A percentile compares a stretch with the other conserved stretches of the same genome.
Evolutionary conservation across 768 basidiomycete species (phyloP).

Genomic region (Serendipita sp.): DNA sequence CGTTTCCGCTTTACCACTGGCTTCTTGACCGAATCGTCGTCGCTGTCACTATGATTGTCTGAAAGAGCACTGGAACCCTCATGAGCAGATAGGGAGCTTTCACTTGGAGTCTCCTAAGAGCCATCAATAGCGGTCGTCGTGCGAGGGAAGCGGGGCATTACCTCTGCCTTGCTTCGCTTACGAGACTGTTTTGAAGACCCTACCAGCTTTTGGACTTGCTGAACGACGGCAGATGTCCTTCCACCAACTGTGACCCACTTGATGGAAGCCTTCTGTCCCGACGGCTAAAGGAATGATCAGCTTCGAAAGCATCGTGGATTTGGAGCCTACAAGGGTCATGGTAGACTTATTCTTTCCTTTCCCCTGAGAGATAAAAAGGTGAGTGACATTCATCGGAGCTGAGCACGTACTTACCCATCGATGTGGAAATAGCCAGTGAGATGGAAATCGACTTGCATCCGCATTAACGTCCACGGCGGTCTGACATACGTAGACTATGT

Average conservation of each 20-base stretch:
- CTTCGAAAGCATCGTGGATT: not conserved
- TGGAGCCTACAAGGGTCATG: constrained; percentile 28
- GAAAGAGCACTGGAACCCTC: not conserved
- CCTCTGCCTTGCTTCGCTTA: not conserved
- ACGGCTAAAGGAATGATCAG: constrained; percentile 30
- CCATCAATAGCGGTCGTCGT: not conserved
- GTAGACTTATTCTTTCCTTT: constrained; percentile 39
- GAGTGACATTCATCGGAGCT: constrained; percentile 11
- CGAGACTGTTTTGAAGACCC: constrained; percentile 1
- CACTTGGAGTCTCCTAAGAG: not conserved
- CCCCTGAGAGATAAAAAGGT: constrained; percentile 23
- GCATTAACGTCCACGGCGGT: constrained; percentile 55
- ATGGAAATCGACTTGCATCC: constrained; percentile 50
- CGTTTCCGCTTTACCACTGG: not conserved
- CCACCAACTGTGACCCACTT: constrained; percentile 64
- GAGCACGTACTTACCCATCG: constrained; percentile 37
- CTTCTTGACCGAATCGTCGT: not conserved
- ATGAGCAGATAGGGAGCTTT: not conserved
- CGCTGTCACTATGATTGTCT: not conserved
- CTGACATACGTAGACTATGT: constrained; percentile 39
- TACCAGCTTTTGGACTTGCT: constrained; percentile 37
- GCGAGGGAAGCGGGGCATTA: not conserved
- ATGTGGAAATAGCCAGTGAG: constrained; percentile 50
- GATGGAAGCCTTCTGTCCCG: constrained; percentile 54
- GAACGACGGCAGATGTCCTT: constrained; percentile 57